Conservation (phyloP, 495 filamentous ascomycete genomes). For the Mytilinidion resinicola region DNA sequence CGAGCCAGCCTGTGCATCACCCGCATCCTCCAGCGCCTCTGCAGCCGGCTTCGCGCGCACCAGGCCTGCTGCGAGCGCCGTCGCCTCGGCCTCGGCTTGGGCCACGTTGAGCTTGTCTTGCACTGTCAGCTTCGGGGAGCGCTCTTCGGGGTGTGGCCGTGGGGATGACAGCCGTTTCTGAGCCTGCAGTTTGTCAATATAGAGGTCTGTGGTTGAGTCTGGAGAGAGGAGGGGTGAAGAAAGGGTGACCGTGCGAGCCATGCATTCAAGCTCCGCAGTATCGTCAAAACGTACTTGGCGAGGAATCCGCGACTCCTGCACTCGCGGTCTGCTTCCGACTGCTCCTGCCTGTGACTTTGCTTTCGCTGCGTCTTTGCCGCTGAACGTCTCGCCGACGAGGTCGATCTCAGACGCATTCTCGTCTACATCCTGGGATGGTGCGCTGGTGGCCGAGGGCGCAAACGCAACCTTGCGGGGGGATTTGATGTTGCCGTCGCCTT, state of each 20-base stretch:
- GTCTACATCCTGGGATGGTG: slow-evolving; percentile 19
- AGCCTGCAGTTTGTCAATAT: slow-evolving; percentile 26
- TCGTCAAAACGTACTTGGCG: slow-evolving; percentile 27
- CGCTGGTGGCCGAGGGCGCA: slow-evolving; percentile 17
- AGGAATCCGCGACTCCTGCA: slow-evolving; percentile 14
- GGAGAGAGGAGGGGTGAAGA: slow-evolving; percentile 10
- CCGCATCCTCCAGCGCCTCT: slow-evolving; percentile 5
- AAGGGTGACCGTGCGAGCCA: slow-evolving; percentile 23
- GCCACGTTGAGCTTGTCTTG: slow-evolving; percentile 37
- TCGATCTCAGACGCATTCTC: slow-evolving; percentile 23
- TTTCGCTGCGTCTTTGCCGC: slow-evolving; percentile 12
- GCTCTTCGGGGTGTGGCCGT: slow-evolving; percentile 27
- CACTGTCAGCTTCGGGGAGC: slow-evolving; percentile 33
- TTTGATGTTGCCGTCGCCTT: slow-evolving; percentile 25
- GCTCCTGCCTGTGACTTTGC: slow-evolving; percentile 4
- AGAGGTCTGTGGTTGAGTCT: slow-evolving; percentile 12
- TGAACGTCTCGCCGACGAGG: neutral
- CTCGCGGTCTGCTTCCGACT: neutral
- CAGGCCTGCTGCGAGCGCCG: slow-evolving; percentile 27
- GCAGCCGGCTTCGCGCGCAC: neutral
- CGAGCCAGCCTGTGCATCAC: slow-evolving; percentile 20
- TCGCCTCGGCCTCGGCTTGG: slow-evolving; percentile 36
- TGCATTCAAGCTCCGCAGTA: slow-evolving; percentile 7
- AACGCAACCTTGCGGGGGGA: slow-evolving; percentile 32
- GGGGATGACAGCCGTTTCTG: slow-evolving; percentile 28